Evolutionary conservation across 2,329 filamentous ascomycete genomes (phyloP).

Genomic region (Claviceps pazoutovae): DNA sequence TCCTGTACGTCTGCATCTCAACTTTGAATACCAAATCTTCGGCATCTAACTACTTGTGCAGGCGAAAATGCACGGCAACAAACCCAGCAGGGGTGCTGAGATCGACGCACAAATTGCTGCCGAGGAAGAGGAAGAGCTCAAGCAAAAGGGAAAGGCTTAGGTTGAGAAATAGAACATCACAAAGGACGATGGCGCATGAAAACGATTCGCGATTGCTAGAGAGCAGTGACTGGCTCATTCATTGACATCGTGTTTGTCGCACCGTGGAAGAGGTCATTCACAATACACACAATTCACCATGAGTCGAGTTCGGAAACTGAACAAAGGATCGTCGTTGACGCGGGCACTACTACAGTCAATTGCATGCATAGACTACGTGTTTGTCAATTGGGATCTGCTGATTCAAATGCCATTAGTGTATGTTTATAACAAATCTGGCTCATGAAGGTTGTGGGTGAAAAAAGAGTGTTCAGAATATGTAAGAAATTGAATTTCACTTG

Average conservation of each 20-base stretch:
- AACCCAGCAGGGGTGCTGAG: conserved; percentile 58
- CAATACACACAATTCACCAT: no score
- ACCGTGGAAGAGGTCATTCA: no score
- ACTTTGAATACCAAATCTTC: no score
- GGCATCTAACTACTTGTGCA: conserved; percentile 11
- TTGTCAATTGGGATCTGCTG: not conserved
- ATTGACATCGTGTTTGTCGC: no score
- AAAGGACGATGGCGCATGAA: not conserved
- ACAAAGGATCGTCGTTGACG: no score
- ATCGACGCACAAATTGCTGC: conserved; percentile 54
- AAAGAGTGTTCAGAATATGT: conserved; percentile 76
- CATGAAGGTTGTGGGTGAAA: conserved; percentile 6
- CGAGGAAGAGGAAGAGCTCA: conserved; percentile 52
- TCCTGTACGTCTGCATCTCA: conserved; percentile 27
- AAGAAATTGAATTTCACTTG: conserved; percentile 86
- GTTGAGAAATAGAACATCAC: not conserved
- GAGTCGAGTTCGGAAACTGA: no score
- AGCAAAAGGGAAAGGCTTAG: conserved; percentile 36
- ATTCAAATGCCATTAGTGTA: not conserved
- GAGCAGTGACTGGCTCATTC: no score
- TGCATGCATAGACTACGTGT: not conserved
- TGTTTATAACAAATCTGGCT: not conserved
- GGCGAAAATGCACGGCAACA: conserved; percentile 56
- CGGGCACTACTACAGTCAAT: not conserved
- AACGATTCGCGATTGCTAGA: no score